A percentile compares a stretch with the other conserved stretches of the same genome.
Conservation (phyloP, 75 land plant species). For the Pinus taeda region DNA sequence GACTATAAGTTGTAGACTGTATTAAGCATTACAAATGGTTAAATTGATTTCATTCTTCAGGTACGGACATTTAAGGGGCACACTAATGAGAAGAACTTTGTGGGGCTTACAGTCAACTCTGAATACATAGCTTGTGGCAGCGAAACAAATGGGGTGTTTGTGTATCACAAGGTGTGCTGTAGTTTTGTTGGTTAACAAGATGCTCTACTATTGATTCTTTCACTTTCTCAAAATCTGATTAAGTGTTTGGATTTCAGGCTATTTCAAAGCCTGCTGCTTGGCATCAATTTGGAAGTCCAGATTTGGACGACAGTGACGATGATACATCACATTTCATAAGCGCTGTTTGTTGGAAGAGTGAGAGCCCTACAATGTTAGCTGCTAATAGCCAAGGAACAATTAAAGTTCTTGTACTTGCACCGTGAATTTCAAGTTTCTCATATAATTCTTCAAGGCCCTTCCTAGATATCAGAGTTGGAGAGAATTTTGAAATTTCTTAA, state of each 20-base stretch:
- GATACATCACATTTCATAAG: conserved; percentile 90
- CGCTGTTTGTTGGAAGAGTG: conserved; percentile 99
- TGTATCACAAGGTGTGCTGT: neutral
- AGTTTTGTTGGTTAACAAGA: neutral
- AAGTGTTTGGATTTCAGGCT: conserved; percentile 44
- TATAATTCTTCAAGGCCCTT: neutral
- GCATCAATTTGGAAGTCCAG: conserved; percentile 77
- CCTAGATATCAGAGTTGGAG: neutral
- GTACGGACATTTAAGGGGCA: conserved; percentile 42
- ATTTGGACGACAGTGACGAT: conserved; percentile 77
- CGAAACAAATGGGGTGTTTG: conserved; percentile 96
- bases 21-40: too few species aligned
- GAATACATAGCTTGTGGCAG: conserved; percentile 98
- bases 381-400: conserved; percentile 98
- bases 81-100: conserved; percentile 98
- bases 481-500: neutral
- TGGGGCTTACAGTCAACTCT: conserved; percentile 83
- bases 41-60: too few species aligned
- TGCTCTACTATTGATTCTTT: neutral
- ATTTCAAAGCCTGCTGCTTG: conserved; percentile 88
- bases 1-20: too few species aligned
- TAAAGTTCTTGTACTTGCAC: conserved; percentile 86
- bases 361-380: conserved; percentile 91
- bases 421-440: conserved; percentile 30
- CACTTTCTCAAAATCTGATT: conserved; percentile 1